Base-by-base conservation (phyloP, 495 filamentous ascomycete species). In the Xylaria flabelliformis region DNA sequence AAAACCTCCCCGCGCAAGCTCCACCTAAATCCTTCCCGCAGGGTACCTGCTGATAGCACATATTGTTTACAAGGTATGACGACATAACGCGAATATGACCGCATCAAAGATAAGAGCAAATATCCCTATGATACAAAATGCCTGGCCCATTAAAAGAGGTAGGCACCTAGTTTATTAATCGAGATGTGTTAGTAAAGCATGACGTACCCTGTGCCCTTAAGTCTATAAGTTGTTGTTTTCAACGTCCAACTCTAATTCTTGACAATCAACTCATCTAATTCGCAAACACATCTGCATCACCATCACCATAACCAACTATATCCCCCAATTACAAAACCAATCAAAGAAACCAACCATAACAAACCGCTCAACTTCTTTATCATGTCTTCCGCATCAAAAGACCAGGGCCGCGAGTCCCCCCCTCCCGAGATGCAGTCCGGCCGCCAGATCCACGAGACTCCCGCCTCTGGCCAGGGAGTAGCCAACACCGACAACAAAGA, bases 361-460 rank as follows among this genome's bases (percentile, higher is more conserved):
- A 29, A 29, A 29, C 26, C 26, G 2, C 26, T 29, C 26, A 29
- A 29, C 26, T 29, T 29, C 26, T 29, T 29, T 67, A 85, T 65
- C 77, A 91, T 91, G 90, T 90, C 90, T 69, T 78, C 77, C 39
- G 63, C 55, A 63, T 74, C 76, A 7, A 46, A 48, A 36, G 75
- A 74, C 80, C 75, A 85, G 76, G 93, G 94, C 80, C 91, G 90
- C 75, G 90, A 97, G 79, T 98, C 95, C 12, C 95, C 95, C 17
- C 83, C 89, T 21, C 93, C 93, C 10, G 91, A 94, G 83, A 63
- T 75, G 63, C 91, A 92, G 78, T 78, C 86, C n/a, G 88, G 86
- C 66, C 79, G 82, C 41, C 95, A 98, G 81, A 82, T 88, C 59
- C 78, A 84, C 48, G 89, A 88, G 7, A 74, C 85, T 3, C 84